Evolutionary conservation across 2,329 filamentous ascomycete species (phyloP).

Genomic region (Alternaria ventricosa): DNA sequence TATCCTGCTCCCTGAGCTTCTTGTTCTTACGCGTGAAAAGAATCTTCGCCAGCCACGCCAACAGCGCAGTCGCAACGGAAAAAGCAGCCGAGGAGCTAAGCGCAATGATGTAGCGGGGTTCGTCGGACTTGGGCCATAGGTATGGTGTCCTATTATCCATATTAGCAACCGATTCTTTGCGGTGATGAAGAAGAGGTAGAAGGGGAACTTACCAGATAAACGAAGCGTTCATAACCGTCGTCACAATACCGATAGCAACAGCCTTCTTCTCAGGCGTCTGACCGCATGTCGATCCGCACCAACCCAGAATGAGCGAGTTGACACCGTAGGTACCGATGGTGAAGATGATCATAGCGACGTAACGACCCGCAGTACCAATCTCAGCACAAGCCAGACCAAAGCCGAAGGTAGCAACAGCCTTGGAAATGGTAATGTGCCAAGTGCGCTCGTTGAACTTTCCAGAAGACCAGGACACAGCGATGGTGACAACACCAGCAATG

Average conservation of each 20-base stretch:
- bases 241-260: slow-evolving; percentile 54
- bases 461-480: slow-evolving; percentile 45
- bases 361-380: slow-evolving; percentile 45
- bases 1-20: slow-evolving; percentile 33
- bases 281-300: slow-evolving; percentile 53
- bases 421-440: slow-evolving; percentile 51
- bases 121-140: slow-evolving; percentile 43
- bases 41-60: slow-evolving; percentile 43
- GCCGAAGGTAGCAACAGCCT: slow-evolving; percentile 48
- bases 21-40: slow-evolving; percentile 42
- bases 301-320: slow-evolving; percentile 54
- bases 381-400: slow-evolving; percentile 48
- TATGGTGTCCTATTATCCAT: slow-evolving; percentile 37
- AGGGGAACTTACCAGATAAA: slow-evolving; percentile 46
- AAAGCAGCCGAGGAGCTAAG: slow-evolving; percentile 42
- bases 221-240: slow-evolving; percentile 52
- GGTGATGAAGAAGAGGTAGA: background rate
- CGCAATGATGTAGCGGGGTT: slow-evolving; percentile 39
- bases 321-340: slow-evolving; percentile 46
- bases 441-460: slow-evolving; percentile 50
- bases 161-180: background rate
- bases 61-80: slow-evolving; percentile 36
- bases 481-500: slow-evolving; percentile 37
- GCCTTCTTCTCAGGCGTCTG: slow-evolving; percentile 57
- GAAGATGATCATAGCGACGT: slow-evolving; percentile 42